Base-by-base conservation (phyloP, 805 yeast species). In the Grigorovia jiainica region DNA sequence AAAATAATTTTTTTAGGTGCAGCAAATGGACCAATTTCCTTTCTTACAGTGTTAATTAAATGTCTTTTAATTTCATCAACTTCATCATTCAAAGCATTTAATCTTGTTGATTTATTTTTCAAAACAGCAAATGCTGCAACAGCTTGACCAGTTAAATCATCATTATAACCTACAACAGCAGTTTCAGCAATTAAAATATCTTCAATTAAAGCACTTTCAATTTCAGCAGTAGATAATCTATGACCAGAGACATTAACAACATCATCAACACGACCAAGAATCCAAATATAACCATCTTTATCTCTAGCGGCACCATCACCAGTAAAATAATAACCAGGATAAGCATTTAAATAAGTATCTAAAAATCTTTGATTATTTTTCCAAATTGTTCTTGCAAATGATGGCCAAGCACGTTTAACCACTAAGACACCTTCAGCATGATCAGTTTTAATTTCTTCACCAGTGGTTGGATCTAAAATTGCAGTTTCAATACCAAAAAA, bases 231-330 rank as follows among this genome's bases (percentile, higher is more conserved):
- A n/a, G 92, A 82, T 54, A 84, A 70, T 61, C 94, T 72, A 67
- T 84, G 94, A 43, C 94, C 94, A 29, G 87, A 78, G 34, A 84
- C 92, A 58, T 84, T 84, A 40, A 84, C 94, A 46, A 84, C 94
- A 61, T 84, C 94, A 62, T 84, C 94, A 47, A 84, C 92, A 67
- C 94, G 73, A 43, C 94, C 94, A 55, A 82, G 64, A 50, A 84
- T 82, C 89, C 92, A 84, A 66, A 77, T 80, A 68, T 75, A 84
- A 5, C 94, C 94, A 58, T 83, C 90, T 51, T 74, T 70, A 60
- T 84, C 94, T 58, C 89, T 74, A 16, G 87, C 90, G 21, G 90
- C 92, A 65, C 94, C 94, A 65, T 84, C 95, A 55, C 95, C 95
- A 1, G 92, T 79, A 68, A 84, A 84, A 67, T 82, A 84, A 60